A percentile compares a stretch with the other conserved stretches of the same genome.
Evolutionary conservation across 2,329 filamentous ascomycete species (phyloP).

Genomic region (Botrytis porri): DNA sequence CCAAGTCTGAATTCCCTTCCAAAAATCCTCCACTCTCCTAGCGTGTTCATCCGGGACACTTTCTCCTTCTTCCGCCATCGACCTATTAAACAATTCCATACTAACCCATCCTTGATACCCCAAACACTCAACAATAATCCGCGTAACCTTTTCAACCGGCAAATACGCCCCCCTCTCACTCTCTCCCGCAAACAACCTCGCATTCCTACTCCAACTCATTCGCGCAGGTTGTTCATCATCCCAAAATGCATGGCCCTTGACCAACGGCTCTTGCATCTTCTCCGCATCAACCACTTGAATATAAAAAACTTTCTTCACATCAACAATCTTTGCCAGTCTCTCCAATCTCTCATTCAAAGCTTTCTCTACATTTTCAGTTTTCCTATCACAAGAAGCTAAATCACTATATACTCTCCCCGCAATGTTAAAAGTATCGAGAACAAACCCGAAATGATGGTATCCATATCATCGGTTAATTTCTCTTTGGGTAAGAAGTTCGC

Average conservation of each 20-base stretch:
- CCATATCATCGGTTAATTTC: slow-evolving; percentile 49
- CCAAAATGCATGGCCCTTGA: slow-evolving; percentile 55
- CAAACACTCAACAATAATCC: slow-evolving; percentile 48
- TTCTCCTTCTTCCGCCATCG: slow-evolving; percentile 45
- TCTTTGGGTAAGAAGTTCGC: background rate
- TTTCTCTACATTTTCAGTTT: slow-evolving; percentile 52
- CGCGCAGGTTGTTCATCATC: slow-evolving; percentile 54
- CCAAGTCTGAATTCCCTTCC: slow-evolving; percentile 37
- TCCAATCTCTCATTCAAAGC: slow-evolving; percentile 44
- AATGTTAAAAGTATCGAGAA: slow-evolving; percentile 76
- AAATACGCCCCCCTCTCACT: slow-evolving; percentile 52
- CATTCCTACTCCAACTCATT: slow-evolving; percentile 79
- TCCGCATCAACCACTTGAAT: slow-evolving; percentile 75
- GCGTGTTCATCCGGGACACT: slow-evolving; percentile 52
- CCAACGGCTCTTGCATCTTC: slow-evolving; percentile 54
- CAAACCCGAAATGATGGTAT: slow-evolving; percentile 56
- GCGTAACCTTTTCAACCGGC: slow-evolving; percentile 50
- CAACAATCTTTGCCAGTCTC: slow-evolving; percentile 41
- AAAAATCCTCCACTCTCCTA: slow-evolving; percentile 47
- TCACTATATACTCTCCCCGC: slow-evolving; percentile 68
- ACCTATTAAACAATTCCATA: slow-evolving; percentile 57
- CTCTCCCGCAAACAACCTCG: slow-evolving; percentile 65
- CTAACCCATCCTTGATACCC: slow-evolving; percentile 58
- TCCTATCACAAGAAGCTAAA: slow-evolving; percentile 51
- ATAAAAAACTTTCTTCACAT: slow-evolving; percentile 67